These are phyloP conservation scores for Lachancea sp. DNA, from an alignment of 805 yeast genomes.

Conservation along the genomic window DNA sequence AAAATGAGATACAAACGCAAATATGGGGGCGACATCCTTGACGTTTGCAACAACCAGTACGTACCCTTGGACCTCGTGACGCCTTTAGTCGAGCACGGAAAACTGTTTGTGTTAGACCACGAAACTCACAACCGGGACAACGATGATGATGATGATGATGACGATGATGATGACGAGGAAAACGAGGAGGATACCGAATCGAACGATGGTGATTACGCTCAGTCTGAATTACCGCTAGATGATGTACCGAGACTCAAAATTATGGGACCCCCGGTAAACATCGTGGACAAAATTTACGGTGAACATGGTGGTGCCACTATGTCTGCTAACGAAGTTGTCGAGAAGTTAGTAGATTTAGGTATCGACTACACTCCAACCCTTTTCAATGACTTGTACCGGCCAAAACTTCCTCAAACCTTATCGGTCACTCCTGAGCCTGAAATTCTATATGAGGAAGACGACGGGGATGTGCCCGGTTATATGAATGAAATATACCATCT, in stretches of 20 bases:
- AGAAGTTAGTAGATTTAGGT: constrained; percentile 15
- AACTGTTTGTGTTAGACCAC: constrained; percentile 20
- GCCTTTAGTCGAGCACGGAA: constrained; percentile 22
- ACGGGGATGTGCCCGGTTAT: constrained; percentile 11
- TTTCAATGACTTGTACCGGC: constrained; percentile 11
- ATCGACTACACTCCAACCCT: constrained; percentile 18
- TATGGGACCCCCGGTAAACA: constrained; percentile 13
- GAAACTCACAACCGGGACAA: constrained; percentile 3
- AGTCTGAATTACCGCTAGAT: constrained; percentile 11
- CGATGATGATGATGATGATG: constrained; percentile 4
- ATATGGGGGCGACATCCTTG: constrained; percentile 71
- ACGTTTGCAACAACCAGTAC: constrained; percentile 43
- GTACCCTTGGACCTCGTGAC: constrained; percentile 23
- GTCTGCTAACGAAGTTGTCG: constrained; percentile 19
- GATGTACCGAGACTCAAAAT: constrained; percentile 9
- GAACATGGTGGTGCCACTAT: constrained; percentile 26
- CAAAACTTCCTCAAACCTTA: constrained; percentile 5
- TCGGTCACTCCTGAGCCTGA: constrained; percentile 4
- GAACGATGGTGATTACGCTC: background rate
- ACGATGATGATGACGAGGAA: constrained; percentile 3
- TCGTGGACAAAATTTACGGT: constrained; percentile 39
- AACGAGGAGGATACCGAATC: constrained; percentile 6
- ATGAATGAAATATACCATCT: constrained; percentile 17
- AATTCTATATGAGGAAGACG: constrained; percentile 14
- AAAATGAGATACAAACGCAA: constrained; percentile 79